phyloP scores from a whole-genome alignment of 2,329 filamentous ascomycete genomes.

The Salinomyces thailandicus region DNA sequence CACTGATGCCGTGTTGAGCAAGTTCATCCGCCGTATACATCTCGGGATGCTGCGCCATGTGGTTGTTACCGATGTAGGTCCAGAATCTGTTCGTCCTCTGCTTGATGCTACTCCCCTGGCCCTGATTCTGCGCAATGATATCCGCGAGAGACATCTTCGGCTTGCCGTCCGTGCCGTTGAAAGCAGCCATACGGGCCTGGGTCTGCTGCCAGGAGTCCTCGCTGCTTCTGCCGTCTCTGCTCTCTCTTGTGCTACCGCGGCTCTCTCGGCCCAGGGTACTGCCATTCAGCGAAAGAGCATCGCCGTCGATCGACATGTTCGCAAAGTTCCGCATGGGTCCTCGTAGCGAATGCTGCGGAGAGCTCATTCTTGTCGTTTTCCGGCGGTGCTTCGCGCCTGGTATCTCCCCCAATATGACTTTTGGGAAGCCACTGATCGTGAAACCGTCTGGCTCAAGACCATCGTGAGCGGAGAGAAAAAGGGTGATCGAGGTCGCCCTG shows the following conservation, averaged over 20 bases:
- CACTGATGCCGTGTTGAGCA: slow-evolving; percentile 15
- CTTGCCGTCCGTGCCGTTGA: slow-evolving; percentile 2
- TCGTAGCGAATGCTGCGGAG: slow-evolving; percentile 12
- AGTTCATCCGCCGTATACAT: slow-evolving; percentile 23
- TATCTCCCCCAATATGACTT: slow-evolving; percentile 22
- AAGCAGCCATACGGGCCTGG: slow-evolving; percentile 11
- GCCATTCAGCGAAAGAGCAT: slow-evolving; percentile 19
- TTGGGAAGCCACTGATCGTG: slow-evolving; percentile 28
- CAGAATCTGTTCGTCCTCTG: slow-evolving; percentile 26
- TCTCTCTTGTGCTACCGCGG: not conserved
- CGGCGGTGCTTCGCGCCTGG: slow-evolving; percentile 7
- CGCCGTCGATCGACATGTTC: slow-evolving; percentile 9
- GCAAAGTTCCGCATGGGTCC: slow-evolving; percentile 3
- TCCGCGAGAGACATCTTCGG: slow-evolving; percentile 22
- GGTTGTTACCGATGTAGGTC: slow-evolving; percentile 27
- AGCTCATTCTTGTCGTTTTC: slow-evolving; percentile 14
- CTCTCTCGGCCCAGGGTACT: no score
- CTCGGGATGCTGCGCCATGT: slow-evolving; percentile 26
- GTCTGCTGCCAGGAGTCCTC: slow-evolving; percentile 17
- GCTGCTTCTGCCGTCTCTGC: slow-evolving; percentile 7
- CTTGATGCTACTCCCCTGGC: slow-evolving; percentile 15
- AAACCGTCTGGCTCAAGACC: slow-evolving; percentile 24
- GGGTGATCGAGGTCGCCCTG: slow-evolving; percentile 22
- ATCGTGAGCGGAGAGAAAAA: slow-evolving; percentile 25
- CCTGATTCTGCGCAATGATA: slow-evolving; percentile 21